phyloP scores from a whole-genome alignment of 2,329 filamentous ascomycete species.

The Cryoendolithus antarcticus region DNA sequence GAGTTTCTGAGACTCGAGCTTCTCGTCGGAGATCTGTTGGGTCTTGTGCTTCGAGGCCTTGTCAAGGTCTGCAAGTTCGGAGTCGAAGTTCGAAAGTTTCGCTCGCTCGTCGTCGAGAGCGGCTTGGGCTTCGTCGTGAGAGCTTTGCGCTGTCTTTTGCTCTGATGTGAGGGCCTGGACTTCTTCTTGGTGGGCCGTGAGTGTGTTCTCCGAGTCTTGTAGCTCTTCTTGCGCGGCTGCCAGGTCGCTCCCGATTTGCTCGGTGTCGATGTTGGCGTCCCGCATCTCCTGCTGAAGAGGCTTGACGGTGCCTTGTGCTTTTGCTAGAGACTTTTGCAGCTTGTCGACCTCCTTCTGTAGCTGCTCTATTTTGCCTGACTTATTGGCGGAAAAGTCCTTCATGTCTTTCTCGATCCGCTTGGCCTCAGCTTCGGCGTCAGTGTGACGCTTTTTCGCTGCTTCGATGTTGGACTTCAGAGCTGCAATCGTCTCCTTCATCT shows the following conservation, averaged over 20 bases:
- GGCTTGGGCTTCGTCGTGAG: conserved; percentile 69
- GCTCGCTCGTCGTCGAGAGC: conserved; percentile 80
- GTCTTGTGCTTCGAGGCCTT: conserved; percentile 74
- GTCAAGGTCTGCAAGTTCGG: conserved; percentile 80
- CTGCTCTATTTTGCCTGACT: conserved; percentile 88
- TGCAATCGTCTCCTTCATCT: conserved; percentile 75
- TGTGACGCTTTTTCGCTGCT: conserved; percentile 67
- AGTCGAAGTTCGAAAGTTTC: conserved; percentile 86
- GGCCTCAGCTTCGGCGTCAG: conserved; percentile 69
- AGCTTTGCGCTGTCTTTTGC: conserved; percentile 58
- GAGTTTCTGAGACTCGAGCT: conserved; percentile 87
- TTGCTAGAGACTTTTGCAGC: conserved; percentile 63
- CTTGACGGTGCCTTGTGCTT: conserved; percentile 71
- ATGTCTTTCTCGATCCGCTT: conserved; percentile 97
- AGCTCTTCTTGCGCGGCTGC: conserved; percentile 79
- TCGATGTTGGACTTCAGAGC: conserved; percentile 68
- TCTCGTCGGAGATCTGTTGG: conserved; percentile 75
- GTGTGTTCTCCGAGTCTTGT: conserved; percentile 64
- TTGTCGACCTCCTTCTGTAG: conserved; percentile 72
- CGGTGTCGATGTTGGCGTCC: conserved; percentile 68
- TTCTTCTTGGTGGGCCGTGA: conserved; percentile 71
- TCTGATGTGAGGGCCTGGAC: conserved; percentile 60
- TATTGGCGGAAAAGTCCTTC: conserved; percentile 95
- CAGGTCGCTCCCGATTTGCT: conserved; percentile 81
- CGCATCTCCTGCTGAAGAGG: conserved; percentile 88